Conservation (phyloP, 306 rosid genomes). For the Vigna unguiculata region DNA sequence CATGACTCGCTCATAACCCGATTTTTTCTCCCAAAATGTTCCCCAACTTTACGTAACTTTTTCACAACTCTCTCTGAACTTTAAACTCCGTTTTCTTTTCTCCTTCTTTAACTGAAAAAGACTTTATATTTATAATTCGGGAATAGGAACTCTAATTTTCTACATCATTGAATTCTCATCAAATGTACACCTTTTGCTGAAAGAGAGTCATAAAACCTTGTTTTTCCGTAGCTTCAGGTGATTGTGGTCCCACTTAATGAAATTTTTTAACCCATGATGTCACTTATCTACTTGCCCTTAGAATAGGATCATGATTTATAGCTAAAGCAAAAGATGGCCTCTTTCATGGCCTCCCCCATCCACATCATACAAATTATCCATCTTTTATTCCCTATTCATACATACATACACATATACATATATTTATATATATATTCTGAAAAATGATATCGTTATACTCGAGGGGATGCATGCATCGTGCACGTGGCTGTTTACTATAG, state of each 20-base stretch:
- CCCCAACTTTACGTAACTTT: constrained; percentile 40
- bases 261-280: constrained; percentile 63
- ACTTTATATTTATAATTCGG: neutral
- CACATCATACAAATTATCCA: neutral
- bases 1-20: constrained; percentile 42
- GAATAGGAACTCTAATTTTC: constrained; percentile 32
- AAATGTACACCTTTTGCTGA: constrained; percentile 28
- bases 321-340: constrained; percentile 35
- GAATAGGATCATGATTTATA: constrained; percentile 30
- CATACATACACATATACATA: no score
- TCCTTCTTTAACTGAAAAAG: neutral
- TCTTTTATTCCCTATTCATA: neutral
- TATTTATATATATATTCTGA: no score
- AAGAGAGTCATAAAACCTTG: constrained; percentile 15
- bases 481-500: neutral
- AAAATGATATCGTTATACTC: neutral
- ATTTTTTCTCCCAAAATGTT: constrained; percentile 43
- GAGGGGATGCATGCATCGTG: constrained; percentile 34
- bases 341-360: constrained; percentile 17
- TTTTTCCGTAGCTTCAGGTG: neutral
- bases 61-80: constrained; percentile 6
- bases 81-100: neutral
- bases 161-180: constrained; percentile 38
- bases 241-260: constrained; percentile 46
- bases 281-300: constrained; percentile 47